Evolutionary conservation across 73 alveolate genomes (phyloP).

Genomic region (Tetrahymena elliotti): DNA sequence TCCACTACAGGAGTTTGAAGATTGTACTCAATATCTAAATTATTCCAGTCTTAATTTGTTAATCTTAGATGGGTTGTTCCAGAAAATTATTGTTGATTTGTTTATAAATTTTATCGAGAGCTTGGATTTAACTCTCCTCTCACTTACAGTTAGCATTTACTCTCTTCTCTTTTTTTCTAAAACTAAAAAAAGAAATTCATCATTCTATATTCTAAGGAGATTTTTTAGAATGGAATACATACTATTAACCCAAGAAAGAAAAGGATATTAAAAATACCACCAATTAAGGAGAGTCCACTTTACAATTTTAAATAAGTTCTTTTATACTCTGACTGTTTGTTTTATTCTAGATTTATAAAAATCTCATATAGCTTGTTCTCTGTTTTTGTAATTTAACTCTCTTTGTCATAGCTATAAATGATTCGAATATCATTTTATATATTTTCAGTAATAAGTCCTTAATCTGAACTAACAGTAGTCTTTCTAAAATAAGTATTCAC

Average conservation of each 20-base stretch:
- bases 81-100: background rate
- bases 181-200: background rate
- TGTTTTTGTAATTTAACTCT: background rate
- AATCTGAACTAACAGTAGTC: background rate
- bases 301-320: background rate
- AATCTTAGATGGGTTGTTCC: background rate
- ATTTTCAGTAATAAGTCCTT: background rate
- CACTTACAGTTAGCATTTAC: background rate
- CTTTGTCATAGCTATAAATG: background rate
- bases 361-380: background rate
- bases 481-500: background rate
- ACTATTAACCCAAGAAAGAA: background rate
- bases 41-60: background rate
- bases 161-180: background rate
- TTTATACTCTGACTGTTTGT: background rate
- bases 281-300: background rate
- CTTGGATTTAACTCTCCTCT: background rate
- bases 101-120: background rate
- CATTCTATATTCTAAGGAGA: background rate
- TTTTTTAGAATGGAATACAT: background rate
- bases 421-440: background rate
- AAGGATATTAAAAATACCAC: background rate
- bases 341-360: background rate
- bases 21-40: background rate
- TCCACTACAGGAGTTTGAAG: background rate